Evolutionary conservation across 345 rosid genomes (phyloP).

Genomic region (Moricandia arvensis): DNA sequence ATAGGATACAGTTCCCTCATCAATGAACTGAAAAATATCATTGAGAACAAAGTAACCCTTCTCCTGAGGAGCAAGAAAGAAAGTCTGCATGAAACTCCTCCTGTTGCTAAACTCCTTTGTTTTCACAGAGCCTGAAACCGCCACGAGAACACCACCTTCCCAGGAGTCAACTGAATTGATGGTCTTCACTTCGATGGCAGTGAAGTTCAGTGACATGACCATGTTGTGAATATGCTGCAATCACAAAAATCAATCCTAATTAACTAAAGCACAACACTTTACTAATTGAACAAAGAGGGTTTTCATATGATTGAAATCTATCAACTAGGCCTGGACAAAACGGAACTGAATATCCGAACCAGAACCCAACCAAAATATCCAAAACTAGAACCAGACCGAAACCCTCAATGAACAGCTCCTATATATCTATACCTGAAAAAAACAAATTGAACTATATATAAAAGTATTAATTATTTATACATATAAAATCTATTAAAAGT

Average conservation of each 20-base stretch:
- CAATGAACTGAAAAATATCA: slow-evolving; percentile 80
- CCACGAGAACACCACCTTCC: slow-evolving; percentile 82
- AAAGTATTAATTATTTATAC: too few relatives aligned
- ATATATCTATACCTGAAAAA: too few relatives aligned
- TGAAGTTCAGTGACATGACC: slow-evolving; percentile 59
- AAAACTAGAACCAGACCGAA: too few relatives aligned
- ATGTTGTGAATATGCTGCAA: slow-evolving; percentile 76
- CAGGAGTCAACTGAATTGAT: slow-evolving; percentile 82
- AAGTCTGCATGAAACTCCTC: slow-evolving; percentile 79
- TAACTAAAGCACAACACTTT: slow-evolving; percentile 5
- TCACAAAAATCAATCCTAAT: not conserved
- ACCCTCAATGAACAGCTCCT: too few relatives aligned
- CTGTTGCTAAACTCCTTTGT: slow-evolving; percentile 57
- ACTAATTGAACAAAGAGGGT: not conserved
- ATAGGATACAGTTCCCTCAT: slow-evolving; percentile 50
- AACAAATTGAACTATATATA: too few relatives aligned
- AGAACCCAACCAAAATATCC: too few relatives aligned
- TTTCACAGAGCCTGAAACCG: slow-evolving; percentile 82
- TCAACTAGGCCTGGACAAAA: too few relatives aligned
- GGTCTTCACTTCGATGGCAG: slow-evolving; percentile 92
- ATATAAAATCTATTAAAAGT: too few relatives aligned
- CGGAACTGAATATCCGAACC: too few relatives aligned
- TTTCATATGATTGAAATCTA: not conserved
- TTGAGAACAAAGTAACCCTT: slow-evolving; percentile 88
- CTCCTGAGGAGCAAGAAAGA: slow-evolving; percentile 96